A percentile compares a stretch with the other conserved stretches of the same genome.
Evolutionary conservation across 2,329 filamentous ascomycete species (phyloP).

Genomic region (Lecanoromycetidae sp.): DNA sequence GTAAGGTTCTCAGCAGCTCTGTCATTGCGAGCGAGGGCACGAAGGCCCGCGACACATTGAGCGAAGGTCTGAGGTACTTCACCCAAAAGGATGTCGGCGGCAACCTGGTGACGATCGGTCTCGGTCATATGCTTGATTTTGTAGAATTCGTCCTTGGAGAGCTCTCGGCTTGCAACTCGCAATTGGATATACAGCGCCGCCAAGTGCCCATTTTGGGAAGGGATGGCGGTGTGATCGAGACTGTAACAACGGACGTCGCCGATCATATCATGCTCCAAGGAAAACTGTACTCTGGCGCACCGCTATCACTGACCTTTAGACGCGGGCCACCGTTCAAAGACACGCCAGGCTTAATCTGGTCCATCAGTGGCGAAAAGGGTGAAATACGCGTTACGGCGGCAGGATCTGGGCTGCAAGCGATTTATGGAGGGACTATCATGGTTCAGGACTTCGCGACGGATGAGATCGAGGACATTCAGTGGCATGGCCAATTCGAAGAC

Average conservation of each 20-base stretch:
- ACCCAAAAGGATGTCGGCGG: slow-evolving; percentile 35
- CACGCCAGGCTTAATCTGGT: slow-evolving; percentile 37
- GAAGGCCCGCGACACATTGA: slow-evolving; percentile 19
- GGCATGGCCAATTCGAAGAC: slow-evolving; percentile 35
- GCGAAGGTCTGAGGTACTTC: slow-evolving; percentile 36
- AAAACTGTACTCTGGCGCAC: slow-evolving; percentile 29
- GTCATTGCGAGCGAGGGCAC: slow-evolving; percentile 30
- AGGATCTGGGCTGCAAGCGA: slow-evolving; percentile 20
- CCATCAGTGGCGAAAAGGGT: slow-evolving; percentile 40
- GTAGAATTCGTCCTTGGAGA: slow-evolving; percentile 33
- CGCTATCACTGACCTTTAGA: slow-evolving; percentile 35
- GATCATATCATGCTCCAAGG: slow-evolving; percentile 35
- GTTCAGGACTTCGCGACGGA: slow-evolving; percentile 33
- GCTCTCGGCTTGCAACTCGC: slow-evolving; percentile 28
- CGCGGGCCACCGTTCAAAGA: slow-evolving; percentile 39
- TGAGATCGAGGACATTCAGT: slow-evolving; percentile 32
- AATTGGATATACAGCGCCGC: slow-evolving; percentile 37
- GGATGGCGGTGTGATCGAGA: slow-evolving; percentile 24
- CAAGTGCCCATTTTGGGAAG: slow-evolving; percentile 27
- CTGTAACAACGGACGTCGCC: slow-evolving; percentile 32
- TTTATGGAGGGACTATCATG: neutral
- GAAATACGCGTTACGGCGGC: slow-evolving; percentile 34
- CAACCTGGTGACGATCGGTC: slow-evolving; percentile 31
- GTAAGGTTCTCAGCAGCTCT: slow-evolving; percentile 42
- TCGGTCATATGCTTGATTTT: slow-evolving; percentile 26